Base-by-base conservation (phyloP, 345 rosid genomes). In the Eucalyptus virginea region DNA sequence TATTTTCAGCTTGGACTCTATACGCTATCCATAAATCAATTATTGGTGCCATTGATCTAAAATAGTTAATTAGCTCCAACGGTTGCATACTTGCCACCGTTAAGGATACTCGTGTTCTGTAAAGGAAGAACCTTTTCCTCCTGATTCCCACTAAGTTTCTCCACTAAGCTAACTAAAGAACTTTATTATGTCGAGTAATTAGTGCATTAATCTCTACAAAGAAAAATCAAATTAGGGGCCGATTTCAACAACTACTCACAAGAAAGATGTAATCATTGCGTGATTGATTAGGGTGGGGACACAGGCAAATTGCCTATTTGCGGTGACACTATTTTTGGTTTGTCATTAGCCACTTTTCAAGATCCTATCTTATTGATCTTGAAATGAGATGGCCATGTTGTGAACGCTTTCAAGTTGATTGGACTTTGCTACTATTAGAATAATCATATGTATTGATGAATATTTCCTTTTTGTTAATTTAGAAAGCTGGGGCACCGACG, bases 131-230 rank as follows among this genome's bases (percentile, higher is more conserved):
- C 50, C 40, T 48, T 81, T 80, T 34, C 89, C 86, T 24, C 21
- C 83, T 18, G 93, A 92, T 90, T 92, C 91, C 94, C 93, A 92
- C 90, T 92, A 52, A 86, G 88, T 34, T 72, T 72, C 81, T 72
- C 81, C 81, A 34, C 81, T 23, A 77, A 40, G 83, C 28, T 77
- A 77, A 21, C 83, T 40, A 40, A 77, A 77, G 47, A 77, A 44
- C 47, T 40, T 77, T 16, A 77, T 77, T 77, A 52, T 86, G 67
- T 37, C 44, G 58, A 32, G 37, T 34, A 52, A 86, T n/a, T 32
- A 34, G 45, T 34, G 47, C 83, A 2, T 37, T 37, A 23, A 37
- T 77, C 47, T 77, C 83, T 37, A 21, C 23, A 77, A 37, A 77
- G 83, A 77, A 77, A 77, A 37, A 19, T 77, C 17, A 40, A 77